phyloP scores from a whole-genome alignment of 306 rosid genomes.

The Acacia melanoxylon region DNA sequence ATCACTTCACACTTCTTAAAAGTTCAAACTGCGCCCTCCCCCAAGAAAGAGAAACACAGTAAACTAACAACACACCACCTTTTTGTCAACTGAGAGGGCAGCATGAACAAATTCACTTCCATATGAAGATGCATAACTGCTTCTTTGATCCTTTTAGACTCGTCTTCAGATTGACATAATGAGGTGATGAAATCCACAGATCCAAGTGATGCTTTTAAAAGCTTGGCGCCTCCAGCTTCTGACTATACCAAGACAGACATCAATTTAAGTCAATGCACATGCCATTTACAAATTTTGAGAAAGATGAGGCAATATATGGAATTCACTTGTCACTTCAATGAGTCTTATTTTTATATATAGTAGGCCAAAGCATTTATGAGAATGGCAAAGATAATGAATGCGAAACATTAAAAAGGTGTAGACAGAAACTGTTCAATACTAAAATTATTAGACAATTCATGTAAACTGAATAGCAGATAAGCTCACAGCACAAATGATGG shows the following conservation, averaged over 20 bases:
- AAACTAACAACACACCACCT: conserved; percentile 49
- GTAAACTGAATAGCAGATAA: conserved; percentile 20
- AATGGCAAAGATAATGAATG: conserved; percentile 11
- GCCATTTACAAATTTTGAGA: conserved; percentile 16
- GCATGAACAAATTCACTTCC: conserved; percentile 96
- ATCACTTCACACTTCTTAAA: conserved; percentile 20
- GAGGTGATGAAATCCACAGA: conserved; percentile 95
- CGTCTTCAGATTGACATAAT: conserved; percentile 67
- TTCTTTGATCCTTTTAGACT: conserved; percentile 71
- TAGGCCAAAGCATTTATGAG: conserved; percentile 15
- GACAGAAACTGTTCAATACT: conserved; percentile 12
- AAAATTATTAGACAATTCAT: not conserved
- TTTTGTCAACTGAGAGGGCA: conserved; percentile 79
- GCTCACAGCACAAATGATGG: conserved; percentile 1
- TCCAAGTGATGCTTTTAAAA: conserved; percentile 84
- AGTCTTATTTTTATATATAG: not conserved
- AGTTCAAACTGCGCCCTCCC: conserved; percentile 19
- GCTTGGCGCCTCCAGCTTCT: conserved; percentile 56
- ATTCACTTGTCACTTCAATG: conserved; percentile 3
- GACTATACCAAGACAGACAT: conserved; percentile 58
- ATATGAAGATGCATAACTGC: conserved; percentile 81
- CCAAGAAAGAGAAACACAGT: conserved; percentile 10
- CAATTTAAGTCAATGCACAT: conserved; percentile 36
- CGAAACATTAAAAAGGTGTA: not conserved
- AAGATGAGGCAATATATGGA: conserved; percentile 3